These are phyloP conservation scores for Penicillium frequentans DNA, from an alignment of 2,329 filamentous ascomycete species.

Conservation along the genomic window DNA sequence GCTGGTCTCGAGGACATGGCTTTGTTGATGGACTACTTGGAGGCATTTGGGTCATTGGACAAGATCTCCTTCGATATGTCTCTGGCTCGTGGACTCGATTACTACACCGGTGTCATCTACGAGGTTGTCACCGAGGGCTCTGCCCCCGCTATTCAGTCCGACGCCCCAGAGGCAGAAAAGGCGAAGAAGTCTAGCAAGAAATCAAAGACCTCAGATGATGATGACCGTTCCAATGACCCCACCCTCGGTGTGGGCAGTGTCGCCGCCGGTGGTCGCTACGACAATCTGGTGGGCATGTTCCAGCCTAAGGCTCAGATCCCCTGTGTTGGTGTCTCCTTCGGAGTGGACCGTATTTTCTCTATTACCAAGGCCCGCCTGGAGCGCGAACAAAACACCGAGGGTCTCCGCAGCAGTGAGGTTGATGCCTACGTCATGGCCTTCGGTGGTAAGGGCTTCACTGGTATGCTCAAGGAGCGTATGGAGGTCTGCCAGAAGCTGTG, in stretches of 20 bases:
- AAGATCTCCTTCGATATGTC: conserved; percentile 86
- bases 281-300: conserved; percentile 94
- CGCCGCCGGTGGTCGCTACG: conserved; percentile 87
- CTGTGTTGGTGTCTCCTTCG: conserved; percentile 90
- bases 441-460: conserved; percentile 79
- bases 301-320: conserved; percentile 80
- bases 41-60: conserved; percentile 70
- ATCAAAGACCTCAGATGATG: conserved; percentile 56
- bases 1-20: conserved; percentile 79
- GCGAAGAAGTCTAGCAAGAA: conserved; percentile 42
- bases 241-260: conserved; percentile 82
- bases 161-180: conserved; percentile 37
- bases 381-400: conserved; percentile 54
- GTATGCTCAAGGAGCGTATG: conserved; percentile 81
- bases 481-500: conserved; percentile 73
- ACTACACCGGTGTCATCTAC: conserved; percentile 89
- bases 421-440: conserved; percentile 97
- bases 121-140: conserved; percentile 84
- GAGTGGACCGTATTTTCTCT: conserved; percentile 92
- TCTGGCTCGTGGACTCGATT: conserved; percentile 86
- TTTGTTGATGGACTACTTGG: conserved; percentile 77
- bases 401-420: conserved; percentile 68
- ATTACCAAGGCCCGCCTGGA: conserved; percentile 79
- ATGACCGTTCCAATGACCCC: conserved; percentile 76
- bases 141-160: conserved; percentile 53